A percentile compares a stretch with the other conserved stretches of the same genome.
Evolutionary conservation across 768 basidiomycete genomes (phyloP).

Genomic region (Cubamyces sp.): DNA sequence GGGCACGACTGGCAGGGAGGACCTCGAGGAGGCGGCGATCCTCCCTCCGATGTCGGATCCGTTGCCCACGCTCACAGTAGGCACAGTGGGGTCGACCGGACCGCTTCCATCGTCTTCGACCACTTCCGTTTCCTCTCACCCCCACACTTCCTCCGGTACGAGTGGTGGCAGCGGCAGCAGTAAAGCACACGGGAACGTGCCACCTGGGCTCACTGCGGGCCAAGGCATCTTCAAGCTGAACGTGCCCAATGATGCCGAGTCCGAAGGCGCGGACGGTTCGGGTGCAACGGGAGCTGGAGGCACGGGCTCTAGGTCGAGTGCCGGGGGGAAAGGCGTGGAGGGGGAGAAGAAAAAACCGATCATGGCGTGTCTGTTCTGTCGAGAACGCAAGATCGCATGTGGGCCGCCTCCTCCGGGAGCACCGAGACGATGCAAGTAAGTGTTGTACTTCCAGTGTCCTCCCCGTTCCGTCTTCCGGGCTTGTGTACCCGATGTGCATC

Average conservation of each 20-base stretch:
- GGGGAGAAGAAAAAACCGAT: conserved; percentile 47
- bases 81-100: conserved; percentile 1
- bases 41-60: background rate
- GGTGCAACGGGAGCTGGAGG: too few species aligned
- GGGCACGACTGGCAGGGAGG: too few species aligned
- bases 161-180: too few species aligned
- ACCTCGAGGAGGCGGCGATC: too few species aligned
- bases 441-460: conserved; percentile 2
- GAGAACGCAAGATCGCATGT: conserved; percentile 55
- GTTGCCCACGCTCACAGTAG: background rate
- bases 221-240: conserved; percentile 32
- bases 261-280: background rate
- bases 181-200: background rate
- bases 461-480: background rate
- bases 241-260: conserved; percentile 1
- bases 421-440: conserved; percentile 51
- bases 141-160: too few species aligned
- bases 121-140: too few species aligned
- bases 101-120: background rate
- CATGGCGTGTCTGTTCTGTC: conserved; percentile 52
- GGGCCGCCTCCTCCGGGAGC: conserved; percentile 45
- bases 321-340: conserved; percentile 4
- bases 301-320: background rate
- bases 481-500: too few species aligned
- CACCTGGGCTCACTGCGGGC: conserved; percentile 7